Base-by-base conservation (phyloP, 495 filamentous ascomycete genomes). In the Cairneyella variabilis region DNA sequence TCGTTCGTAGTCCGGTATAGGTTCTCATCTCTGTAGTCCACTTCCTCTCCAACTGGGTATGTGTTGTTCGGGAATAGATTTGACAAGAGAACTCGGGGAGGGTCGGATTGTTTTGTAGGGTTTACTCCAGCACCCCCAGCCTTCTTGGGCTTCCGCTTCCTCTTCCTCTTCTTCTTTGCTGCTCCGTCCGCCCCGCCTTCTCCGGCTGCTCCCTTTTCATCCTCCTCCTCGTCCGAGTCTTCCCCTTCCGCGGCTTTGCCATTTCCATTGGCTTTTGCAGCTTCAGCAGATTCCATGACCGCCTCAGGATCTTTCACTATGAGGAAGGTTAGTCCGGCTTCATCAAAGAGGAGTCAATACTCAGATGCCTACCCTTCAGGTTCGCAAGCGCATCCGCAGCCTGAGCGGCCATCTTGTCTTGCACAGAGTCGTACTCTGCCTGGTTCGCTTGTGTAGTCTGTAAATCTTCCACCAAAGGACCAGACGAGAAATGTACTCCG, bases 71-170 rank as follows among this genome's bases (percentile, higher is more conserved):
- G 84, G 72, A 91, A 95, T 22, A 96, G 78, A 56, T 83, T 79
- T 48, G 86, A 82, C 23, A 95, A 72, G 51, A 83, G 75, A 18
- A 95, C 84, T 28, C 88, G 79, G 0, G 90, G 89, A 18, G 90
- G 90, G 25, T 79, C 75, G 23, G 86, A 86, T 72, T 96, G 90
- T 49, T 80, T 74, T 18, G 85, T 88, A 17, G 84, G 81, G 71
- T 76, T 80, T 74, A 86, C 85, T 80, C 85, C 86, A 71, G 81
- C 85, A 77, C 85, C 90, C 53, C 76, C 73, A 68, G 79, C 79
- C 76, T 83, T 88, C 75, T 86, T 88, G 76, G 90, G 90, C 76
- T 85, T 91, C 73, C 89, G 89, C 73, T 90, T 90, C 68, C 80
- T 78, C 66, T 80, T 80, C 66, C 78, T 76, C 54, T 71, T 70